Evolutionary conservation across 73 alveolate species (phyloP).

Genomic region (Paramecium tetraurelia): DNA sequence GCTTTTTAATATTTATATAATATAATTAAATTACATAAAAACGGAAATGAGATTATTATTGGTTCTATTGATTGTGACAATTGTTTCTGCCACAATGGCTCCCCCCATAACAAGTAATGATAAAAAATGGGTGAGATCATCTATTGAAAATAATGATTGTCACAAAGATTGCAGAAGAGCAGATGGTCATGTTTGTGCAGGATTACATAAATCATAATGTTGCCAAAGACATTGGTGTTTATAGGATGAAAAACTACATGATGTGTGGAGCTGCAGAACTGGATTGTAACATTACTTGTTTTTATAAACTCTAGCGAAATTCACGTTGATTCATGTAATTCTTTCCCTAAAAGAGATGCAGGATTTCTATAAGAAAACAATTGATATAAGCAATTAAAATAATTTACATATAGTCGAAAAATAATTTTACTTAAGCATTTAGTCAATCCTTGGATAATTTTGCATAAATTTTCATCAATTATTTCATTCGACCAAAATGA

Average conservation of each 20-base stretch:
- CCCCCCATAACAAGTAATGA: conserved; percentile 23
- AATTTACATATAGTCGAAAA: not conserved
- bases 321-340: conserved; percentile 40
- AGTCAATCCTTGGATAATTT: too few species aligned
- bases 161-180: not conserved
- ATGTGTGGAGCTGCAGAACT: conserved; percentile 41
- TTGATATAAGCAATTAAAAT: not conserved
- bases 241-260: conserved; percentile 21
- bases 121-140: conserved; percentile 40
- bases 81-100: not conserved
- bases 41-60: conserved; percentile 44
- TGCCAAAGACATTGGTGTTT: conserved; percentile 33
- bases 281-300: not conserved
- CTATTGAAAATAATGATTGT: conserved; percentile 7
- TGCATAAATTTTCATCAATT: too few species aligned
- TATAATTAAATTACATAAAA: not conserved
- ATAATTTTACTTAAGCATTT: not conserved
- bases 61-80: not conserved
- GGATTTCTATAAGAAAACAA: conserved; percentile 28
- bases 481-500: too few species aligned
- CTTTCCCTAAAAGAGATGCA: conserved; percentile 23
- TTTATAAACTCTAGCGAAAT: not conserved
- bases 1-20: not conserved
- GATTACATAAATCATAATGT: conserved; percentile 49
- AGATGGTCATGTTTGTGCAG: conserved; percentile 56